Base-by-base conservation (phyloP, 2,329 filamentous ascomycete genomes). In the Dactylonectria estremocensis region DNA sequence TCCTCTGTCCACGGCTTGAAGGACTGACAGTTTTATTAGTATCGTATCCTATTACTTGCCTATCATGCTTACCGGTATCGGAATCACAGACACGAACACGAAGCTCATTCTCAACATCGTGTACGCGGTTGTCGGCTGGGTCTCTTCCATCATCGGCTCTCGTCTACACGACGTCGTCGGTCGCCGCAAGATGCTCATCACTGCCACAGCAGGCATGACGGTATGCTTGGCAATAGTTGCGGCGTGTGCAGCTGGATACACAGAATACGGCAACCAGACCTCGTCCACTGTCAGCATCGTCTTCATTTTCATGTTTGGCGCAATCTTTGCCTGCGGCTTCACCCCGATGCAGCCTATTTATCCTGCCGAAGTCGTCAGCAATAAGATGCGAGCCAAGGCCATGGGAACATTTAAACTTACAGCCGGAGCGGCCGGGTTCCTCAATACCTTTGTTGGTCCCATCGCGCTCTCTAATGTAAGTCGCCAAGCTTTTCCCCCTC, bases 101-200 rank as follows among this genome's bases (percentile, higher is more conserved):
- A 78, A 80, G 56, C 74, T 83, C 33, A 75, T 82, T 3, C 76
- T 82, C 3, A 83, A 83, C 61, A 81, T 81, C 8, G 69, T 83
- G 13, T 82, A 82, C 60, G 77, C 81, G 0, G 74, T 78, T 13
- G 78, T 81, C 20, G 79, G 81, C 48, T 81, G 79, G 74, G 73
- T 81, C 28, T 80, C 81, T 62, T 78, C 80, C 0, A 75, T 77
- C 5, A 69, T 72, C 5, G 80, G 81, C 35, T 79, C 81, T 14
- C 79, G 79, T 8, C 76, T 82, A n/a, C 80, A 82, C 37, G 81
- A 83, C 66, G 65, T 80, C 1, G 72, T 82, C 9, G 81, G 81
- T 5, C 81, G 82, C 31, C 80, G 81, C 1, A 80, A 80, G 70
- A 82, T 83, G 79, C 70, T 83, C n/a, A 77, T 83, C 31, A 71